Percentiles rank a stretch among this genome's conserved stretches.
Evolutionary conservation across 2,329 filamentous ascomycete genomes (phyloP).

Genomic region (Colletotrichum sp.): DNA sequence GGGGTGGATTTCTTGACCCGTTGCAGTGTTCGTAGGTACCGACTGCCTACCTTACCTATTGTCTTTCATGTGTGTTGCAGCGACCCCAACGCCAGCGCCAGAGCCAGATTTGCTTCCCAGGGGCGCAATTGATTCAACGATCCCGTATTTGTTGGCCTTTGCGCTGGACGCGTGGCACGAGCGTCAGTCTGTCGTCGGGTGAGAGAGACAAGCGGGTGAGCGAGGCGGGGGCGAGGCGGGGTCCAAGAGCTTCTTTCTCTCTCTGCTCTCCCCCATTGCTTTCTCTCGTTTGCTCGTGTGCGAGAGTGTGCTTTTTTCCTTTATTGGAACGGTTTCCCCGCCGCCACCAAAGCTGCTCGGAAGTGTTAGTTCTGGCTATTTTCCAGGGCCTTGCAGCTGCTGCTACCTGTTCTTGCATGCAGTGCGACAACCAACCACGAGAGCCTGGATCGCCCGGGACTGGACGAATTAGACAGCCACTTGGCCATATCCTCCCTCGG

Average conservation of each 20-base stretch:
- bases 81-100: not conserved
- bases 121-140: not conserved
- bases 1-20: not conserved
- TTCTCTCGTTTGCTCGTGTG: not conserved
- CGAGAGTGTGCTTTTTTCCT: not conserved
- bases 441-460: not conserved
- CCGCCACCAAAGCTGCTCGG: not conserved
- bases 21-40: not conserved
- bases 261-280: not conserved
- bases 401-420: not conserved
- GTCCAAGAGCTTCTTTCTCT: not conserved
- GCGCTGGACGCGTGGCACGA: slow-evolving; percentile 4
- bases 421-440: not conserved
- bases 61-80: not conserved
- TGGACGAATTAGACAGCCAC: not conserved
- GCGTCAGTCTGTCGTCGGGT: not conserved
- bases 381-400: slow-evolving; percentile 2
- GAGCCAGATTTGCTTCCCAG: not conserved
- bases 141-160: not conserved
- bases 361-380: not conserved
- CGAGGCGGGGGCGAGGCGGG: not conserved
- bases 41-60: not conserved
- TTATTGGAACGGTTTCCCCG: not conserved
- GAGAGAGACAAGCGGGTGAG: not conserved
- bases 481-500: not conserved